Conservation (phyloP, 768 basidiomycete genomes). For the Termitomyces sp. region DNA sequence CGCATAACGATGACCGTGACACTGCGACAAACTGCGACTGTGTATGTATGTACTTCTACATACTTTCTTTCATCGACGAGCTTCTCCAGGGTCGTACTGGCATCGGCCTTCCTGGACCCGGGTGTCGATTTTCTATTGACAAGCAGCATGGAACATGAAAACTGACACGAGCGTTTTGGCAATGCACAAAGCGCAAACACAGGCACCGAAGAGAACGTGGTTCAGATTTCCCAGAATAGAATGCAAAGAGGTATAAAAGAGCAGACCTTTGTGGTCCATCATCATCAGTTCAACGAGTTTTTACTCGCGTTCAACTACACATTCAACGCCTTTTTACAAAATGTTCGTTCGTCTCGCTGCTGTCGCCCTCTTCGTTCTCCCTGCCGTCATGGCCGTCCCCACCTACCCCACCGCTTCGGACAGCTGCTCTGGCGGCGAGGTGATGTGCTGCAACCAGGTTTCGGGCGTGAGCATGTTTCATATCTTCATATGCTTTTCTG, state of each 20-base stretch:
- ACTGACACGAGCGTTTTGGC: too few species aligned
- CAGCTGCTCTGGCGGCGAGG: neutral
- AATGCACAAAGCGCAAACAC: neutral
- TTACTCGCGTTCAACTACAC: neutral
- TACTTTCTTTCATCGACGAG: too few species aligned
- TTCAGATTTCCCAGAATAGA: neutral
- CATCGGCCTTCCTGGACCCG: too few species aligned
- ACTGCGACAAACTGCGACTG: too few species aligned
- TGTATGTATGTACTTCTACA: too few species aligned
- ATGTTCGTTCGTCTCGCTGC: constrained; percentile 1
- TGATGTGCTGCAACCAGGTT: neutral
- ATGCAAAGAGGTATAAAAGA: neutral
- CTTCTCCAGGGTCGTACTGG: too few species aligned
- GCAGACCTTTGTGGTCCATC: too few species aligned
- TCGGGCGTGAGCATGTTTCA: neutral
- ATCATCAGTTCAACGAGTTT: neutral
- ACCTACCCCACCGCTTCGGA: too few species aligned
- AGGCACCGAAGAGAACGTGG: neutral
- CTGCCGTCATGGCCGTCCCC: neutral
- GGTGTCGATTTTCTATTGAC: neutral
- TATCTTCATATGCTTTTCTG: neutral
- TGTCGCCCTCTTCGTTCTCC: neutral
- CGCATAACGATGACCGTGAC: too few species aligned
- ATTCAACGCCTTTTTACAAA: neutral
- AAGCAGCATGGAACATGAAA: neutral